Base-by-base conservation (phyloP, 169 alveolate genomes). In the Cryptosporidium ryanae region DNA sequence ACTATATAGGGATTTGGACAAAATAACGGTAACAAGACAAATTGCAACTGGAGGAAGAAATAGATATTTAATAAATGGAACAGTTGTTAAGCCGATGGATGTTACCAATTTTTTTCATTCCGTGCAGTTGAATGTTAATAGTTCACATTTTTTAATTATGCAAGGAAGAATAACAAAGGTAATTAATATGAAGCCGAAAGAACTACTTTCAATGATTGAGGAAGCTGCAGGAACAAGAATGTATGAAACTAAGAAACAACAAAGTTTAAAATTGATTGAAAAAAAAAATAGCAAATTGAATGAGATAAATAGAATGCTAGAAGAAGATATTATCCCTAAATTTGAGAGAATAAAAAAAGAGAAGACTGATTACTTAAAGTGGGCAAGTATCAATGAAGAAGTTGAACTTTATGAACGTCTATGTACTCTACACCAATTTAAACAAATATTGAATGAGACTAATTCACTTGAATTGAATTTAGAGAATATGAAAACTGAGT, bases 221-320 rank as follows among this genome's bases (percentile, higher is more conserved):
- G 99, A 98, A 91, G 98, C 99, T 2, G 98, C 99, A 2, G 99
- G 99, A 25, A 97, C 99, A 27, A 94, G 98, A 81, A 91, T 97
- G 66, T 98, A 96, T 90, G 99, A 98, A 87, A 93, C 92, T 71
- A 97, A 97, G 94, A 94, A 97, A 81, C 96, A 97, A 54, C 96
- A 96, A 71, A 95, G 99, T 7, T 89, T 94, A 89, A 95, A 92
- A 68, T 90, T 95, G 31, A 96, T 97, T 50, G 91, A 92, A 64
- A 95, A 97, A 82, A 97, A 97, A 89, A 97, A 96, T 65, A 94
- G 90, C 66, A 97, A 96, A 90, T 82, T 97, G 55, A 93, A 93
- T 38, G 98, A 96, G 82, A 96, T 97, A n/a, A 91, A 93, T 66
- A 90, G 95, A 67, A 92, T 96, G 49, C 71, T 96, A 27, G 93